phyloP scores from a whole-genome alignment of 176 grass and related monocot genomes.

The Zoysia japonica region DNA sequence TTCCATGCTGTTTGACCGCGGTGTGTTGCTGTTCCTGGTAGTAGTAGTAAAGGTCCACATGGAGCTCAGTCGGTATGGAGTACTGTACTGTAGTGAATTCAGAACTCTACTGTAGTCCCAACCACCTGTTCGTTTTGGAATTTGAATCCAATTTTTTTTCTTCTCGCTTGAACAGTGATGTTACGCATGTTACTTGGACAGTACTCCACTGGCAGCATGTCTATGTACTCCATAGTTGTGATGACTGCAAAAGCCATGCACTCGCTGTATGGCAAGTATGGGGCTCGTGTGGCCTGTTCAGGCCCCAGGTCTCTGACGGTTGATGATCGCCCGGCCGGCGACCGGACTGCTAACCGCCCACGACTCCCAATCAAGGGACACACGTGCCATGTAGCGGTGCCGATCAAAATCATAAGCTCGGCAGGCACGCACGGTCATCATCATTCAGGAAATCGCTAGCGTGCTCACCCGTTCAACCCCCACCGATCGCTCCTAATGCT shows the following conservation, averaged over 20 bases:
- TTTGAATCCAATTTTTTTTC: neutral
- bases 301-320: neutral
- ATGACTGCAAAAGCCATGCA: neutral
- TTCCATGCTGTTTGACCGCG: neutral
- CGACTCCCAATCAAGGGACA: neutral
- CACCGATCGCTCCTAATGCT: neutral
- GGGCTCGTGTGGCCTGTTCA: neutral
- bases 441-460: neutral
- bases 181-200: neutral
- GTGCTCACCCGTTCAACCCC: no score
- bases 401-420: no score
- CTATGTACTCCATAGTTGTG: neutral
- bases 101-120: neutral
- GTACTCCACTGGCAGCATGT: neutral
- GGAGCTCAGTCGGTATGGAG: neutral
- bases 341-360: slow-evolving; percentile 19
- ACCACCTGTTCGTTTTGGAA: slow-evolving; percentile 2
- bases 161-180: neutral
- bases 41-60: neutral
- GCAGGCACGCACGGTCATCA: neutral
- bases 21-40: neutral
- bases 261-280: neutral
- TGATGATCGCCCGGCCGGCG: neutral
- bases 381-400: neutral
- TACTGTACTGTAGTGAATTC: neutral